A percentile compares a stretch with the other conserved stretches of the same genome.
These are phyloP conservation scores for Aureobasidium musti DNA, from an alignment of 2,329 filamentous ascomycete genomes.

Conservation along the genomic window DNA sequence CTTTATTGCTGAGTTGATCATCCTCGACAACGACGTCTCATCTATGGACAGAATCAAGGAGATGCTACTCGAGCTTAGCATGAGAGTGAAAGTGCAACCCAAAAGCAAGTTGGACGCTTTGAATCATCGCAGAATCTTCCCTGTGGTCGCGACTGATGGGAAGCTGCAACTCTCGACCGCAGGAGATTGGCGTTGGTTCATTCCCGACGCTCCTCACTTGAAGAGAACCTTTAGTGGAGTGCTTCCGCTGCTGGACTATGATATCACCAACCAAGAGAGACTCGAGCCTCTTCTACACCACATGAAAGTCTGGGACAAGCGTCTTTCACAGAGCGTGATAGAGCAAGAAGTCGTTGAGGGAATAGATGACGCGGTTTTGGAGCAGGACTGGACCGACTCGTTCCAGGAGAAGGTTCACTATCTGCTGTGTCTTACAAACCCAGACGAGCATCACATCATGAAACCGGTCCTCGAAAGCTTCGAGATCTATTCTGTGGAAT, in stretches of 20 bases:
- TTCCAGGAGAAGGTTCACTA: slow-evolving; percentile 13
- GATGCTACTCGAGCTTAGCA: slow-evolving; percentile 15
- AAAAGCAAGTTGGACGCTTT: neutral
- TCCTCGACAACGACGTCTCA: neutral
- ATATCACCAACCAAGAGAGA: neutral
- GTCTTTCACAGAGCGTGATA: neutral
- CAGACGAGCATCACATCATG: neutral
- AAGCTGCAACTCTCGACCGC: neutral
- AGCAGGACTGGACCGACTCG: neutral
- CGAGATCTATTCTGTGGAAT: slow-evolving; percentile 2
- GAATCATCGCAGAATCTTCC: slow-evolving; percentile 1
- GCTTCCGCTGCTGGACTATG: slow-evolving; percentile 14
- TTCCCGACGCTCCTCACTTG: neutral
- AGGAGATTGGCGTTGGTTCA: slow-evolving; percentile 7
- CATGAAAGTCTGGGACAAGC: neutral
- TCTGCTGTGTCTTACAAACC: neutral
- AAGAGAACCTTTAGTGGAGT: neutral
- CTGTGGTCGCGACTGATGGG: neutral
- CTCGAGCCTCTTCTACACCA: slow-evolving; percentile 11
- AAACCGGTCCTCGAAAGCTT: slow-evolving; percentile 12
- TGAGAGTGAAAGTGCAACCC: neutral
- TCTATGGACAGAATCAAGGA: slow-evolving; percentile 3
- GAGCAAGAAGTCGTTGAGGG: slow-evolving; percentile 13
- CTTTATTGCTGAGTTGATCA: neutral
- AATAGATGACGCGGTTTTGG: neutral